phyloP scores from a whole-genome alignment of 192 early-diverging fungal genomes.

The Haplosporangium gracile region DNA sequence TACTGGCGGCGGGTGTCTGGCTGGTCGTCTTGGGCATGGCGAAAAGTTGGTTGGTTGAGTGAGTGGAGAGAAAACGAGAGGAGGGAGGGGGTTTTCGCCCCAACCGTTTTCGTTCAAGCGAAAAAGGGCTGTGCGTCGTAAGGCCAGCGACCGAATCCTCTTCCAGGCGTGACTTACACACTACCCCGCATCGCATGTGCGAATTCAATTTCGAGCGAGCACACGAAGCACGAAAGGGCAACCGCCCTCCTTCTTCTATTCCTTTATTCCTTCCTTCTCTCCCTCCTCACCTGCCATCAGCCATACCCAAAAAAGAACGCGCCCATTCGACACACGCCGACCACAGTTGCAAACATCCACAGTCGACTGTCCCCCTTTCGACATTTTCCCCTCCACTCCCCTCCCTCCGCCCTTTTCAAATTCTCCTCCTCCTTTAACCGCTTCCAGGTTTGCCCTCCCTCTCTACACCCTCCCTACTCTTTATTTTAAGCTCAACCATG shows the following conservation, averaged over 20 bases:
- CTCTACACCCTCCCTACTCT: background rate
- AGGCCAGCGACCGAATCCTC: background rate
- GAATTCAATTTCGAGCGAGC: background rate
- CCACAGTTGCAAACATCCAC: background rate
- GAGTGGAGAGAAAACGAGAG: slow-evolving; percentile 2
- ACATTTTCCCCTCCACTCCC: background rate
- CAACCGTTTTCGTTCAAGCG: slow-evolving; percentile 6
- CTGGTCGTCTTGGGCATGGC: slow-evolving; percentile 40
- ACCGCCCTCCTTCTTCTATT: background rate
- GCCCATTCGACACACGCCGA: background rate
- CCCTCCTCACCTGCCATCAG: background rate
- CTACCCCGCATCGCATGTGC: slow-evolving; percentile 6
- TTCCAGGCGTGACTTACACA: background rate
- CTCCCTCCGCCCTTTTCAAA: background rate
- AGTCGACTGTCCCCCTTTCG: background rate
- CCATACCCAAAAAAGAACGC: background rate
- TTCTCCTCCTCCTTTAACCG: background rate
- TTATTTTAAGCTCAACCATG: slow-evolving; percentile 24
- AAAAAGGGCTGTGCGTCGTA: background rate
- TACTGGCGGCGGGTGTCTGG: slow-evolving; percentile 31
- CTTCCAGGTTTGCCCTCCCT: background rate
- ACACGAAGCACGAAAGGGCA: background rate
- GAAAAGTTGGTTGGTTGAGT: background rate
- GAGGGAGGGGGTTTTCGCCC: background rate
- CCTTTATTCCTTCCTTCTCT: background rate